phyloP scores from a whole-genome alignment of 352 stramenopile species.

The Globisporangium polare region DNA sequence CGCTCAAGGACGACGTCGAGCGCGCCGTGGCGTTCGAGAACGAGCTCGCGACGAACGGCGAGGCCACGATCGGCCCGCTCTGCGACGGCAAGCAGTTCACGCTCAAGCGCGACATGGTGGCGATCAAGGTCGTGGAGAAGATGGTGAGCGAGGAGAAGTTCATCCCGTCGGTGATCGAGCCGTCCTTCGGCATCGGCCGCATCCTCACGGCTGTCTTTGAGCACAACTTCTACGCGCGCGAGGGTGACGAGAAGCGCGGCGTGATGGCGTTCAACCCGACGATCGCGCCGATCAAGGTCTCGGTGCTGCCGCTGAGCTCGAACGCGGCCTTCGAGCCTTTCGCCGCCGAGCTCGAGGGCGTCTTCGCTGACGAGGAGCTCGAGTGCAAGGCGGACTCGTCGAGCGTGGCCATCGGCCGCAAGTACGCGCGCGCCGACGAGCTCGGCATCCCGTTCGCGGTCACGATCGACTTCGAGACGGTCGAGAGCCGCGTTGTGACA shows the following conservation, averaged over 20 bases:
- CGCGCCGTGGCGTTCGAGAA: constrained; percentile 89
- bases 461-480: constrained; percentile 98
- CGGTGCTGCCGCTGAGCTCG: constrained; percentile 92
- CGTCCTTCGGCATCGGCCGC: constrained; percentile 98
- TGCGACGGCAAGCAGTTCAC: constrained; percentile 87
- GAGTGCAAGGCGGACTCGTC: constrained; percentile 95
- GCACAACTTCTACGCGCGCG: constrained; percentile 97
- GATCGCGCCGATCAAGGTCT: constrained; percentile 99
- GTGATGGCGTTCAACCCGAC: constrained; percentile 97
- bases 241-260: constrained; percentile 95
- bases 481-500: constrained; percentile 92
- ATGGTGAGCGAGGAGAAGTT: constrained; percentile 98
- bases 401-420: constrained; percentile 93
- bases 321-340: constrained; percentile 85
- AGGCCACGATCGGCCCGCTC: constrained; percentile 85
- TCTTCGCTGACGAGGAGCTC: constrained; percentile 58
- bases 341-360: constrained; percentile 67
- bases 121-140: constrained; percentile 93
- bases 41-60: constrained; percentile 87
- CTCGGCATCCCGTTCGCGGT: constrained; percentile 98
- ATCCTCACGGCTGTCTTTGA: constrained; percentile 98
- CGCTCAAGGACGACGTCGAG: constrained; percentile 89
- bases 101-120: constrained; percentile 94
- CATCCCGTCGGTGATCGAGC: constrained; percentile 98
- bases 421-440: constrained; percentile 97